Evolutionary conservation across 2,329 filamentous ascomycete species (phyloP).

Genomic region (Aspergillus bombycis): DNA sequence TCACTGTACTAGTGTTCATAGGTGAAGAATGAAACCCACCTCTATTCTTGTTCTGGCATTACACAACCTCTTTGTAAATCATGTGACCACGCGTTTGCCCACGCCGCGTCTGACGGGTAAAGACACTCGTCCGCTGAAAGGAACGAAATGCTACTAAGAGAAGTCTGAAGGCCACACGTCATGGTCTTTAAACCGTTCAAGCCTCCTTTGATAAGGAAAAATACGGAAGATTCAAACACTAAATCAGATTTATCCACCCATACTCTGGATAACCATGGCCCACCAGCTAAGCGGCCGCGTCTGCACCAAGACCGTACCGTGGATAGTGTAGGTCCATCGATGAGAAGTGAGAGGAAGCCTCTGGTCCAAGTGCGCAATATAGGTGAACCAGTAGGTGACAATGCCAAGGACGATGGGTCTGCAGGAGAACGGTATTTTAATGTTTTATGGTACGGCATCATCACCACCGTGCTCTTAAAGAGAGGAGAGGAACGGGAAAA

Average conservation of each 20-base stretch:
- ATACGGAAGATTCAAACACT: conserved; percentile 8
- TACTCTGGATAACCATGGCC: conserved; percentile 15
- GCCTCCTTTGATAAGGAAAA: conserved; percentile 46
- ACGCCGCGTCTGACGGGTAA: conserved; percentile 16
- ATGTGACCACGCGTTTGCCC: conserved; percentile 28
- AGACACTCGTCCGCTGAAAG: conserved; percentile 6
- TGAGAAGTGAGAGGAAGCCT: conserved; percentile 31
- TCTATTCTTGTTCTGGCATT: neutral
- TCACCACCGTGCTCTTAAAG: neutral
- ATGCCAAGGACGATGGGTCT: conserved; percentile 10
- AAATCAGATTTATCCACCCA: conserved; percentile 6
- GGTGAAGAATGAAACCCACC: too few relatives aligned
- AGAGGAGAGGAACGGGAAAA: neutral
- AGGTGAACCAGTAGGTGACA: conserved; percentile 13
- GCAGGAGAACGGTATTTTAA: conserved; percentile 47
- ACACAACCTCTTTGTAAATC: neutral
- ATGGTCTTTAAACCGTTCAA: conserved; percentile 53
- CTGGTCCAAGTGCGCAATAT: conserved; percentile 36
- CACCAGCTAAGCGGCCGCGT: conserved; percentile 42
- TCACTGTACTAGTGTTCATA: too few relatives aligned
- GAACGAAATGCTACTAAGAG: conserved; percentile 2
- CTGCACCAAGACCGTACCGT: conserved; percentile 27
- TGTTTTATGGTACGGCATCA: conserved; percentile 47
- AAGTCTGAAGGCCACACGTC: conserved; percentile 10
- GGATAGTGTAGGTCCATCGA: conserved; percentile 10